Conservation (phyloP, 192 early-diverging fungal genomes). For the Coemansia sp. region DNA sequence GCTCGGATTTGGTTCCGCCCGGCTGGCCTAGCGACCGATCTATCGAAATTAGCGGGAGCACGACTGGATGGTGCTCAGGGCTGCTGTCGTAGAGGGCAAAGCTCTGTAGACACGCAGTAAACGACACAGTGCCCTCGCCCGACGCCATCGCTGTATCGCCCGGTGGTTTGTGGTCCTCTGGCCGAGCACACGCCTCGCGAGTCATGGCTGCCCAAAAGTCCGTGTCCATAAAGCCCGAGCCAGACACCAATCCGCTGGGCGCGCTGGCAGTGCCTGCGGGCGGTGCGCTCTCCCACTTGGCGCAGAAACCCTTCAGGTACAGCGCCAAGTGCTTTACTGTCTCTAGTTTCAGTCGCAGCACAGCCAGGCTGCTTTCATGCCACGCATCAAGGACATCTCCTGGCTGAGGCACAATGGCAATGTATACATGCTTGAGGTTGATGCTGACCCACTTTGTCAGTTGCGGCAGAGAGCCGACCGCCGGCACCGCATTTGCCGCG, state of each 20-base stretch:
- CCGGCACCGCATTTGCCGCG: background rate
- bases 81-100: constrained; percentile 42
- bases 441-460: constrained; percentile 35
- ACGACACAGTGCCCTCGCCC: constrained; percentile 4
- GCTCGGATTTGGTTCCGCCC: background rate
- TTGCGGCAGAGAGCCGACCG: constrained; percentile 14
- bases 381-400: constrained; percentile 18
- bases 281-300: constrained; percentile 37
- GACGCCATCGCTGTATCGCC: background rate
- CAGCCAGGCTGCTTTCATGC: constrained; percentile 40
- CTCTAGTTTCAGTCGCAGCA: constrained; percentile 42
- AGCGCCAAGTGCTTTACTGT: constrained; percentile 40
- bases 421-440: constrained; percentile 25
- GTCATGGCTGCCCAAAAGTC: constrained; percentile 43
- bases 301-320: constrained; percentile 29
- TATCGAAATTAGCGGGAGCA: constrained; percentile 21
- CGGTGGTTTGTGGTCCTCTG: background rate
- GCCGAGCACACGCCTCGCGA: constrained; percentile 14
- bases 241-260: constrained; percentile 10
- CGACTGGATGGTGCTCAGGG: constrained; percentile 30
- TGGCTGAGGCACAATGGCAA: constrained; percentile 26
- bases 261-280: constrained; percentile 8
- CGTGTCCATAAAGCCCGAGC: constrained; percentile 28
- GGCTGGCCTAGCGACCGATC: constrained; percentile 17
- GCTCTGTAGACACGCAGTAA: constrained; percentile 28